phyloP scores from a whole-genome alignment of 1,284 basidiomycete species.

The Tylopilus orsonianus region DNA sequence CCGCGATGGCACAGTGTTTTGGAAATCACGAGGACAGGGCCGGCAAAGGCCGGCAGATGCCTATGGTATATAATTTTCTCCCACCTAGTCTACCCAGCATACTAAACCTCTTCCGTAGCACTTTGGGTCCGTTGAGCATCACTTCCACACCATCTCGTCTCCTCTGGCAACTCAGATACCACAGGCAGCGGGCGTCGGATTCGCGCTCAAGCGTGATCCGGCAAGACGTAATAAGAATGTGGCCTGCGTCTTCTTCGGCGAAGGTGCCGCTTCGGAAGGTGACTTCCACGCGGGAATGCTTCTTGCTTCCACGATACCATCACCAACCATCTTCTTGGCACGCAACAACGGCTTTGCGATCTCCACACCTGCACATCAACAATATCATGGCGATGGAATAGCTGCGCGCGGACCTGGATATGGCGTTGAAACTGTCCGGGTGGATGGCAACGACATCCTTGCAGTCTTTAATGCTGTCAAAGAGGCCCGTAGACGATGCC shows the following conservation, averaged over 20 bases:
- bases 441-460: conserved; percentile 92
- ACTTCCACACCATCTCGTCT: conserved; percentile 93
- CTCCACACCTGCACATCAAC: conserved; percentile 87
- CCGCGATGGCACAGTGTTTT: conserved; percentile 87
- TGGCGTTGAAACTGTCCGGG: conserved; percentile 86
- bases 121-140: conserved; percentile 80
- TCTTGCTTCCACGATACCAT: conserved; percentile 72
- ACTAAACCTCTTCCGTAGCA: conserved; percentile 51
- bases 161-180: conserved; percentile 96
- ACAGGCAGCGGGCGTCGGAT: conserved; percentile 92
- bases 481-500: conserved; percentile 76
- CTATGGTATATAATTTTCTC: conserved; percentile 53
- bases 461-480: conserved; percentile 83
- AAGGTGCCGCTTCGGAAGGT: conserved; percentile 76
- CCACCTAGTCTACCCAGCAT: conserved; percentile 3
- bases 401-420: conserved; percentile 92
- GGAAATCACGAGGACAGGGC: conserved; percentile 80
- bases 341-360: conserved; percentile 94
- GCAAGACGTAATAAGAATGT: conserved; percentile 71
- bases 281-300: conserved; percentile 80
- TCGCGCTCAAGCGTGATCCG: conserved; percentile 82
- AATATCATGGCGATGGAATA: conserved; percentile 93
- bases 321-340: conserved; percentile 73
- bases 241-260: conserved; percentile 91
- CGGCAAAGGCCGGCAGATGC: conserved; percentile 89